phyloP scores from a whole-genome alignment of 2,329 filamentous ascomycete genomes.

The Colletotrichum simmondsii region DNA sequence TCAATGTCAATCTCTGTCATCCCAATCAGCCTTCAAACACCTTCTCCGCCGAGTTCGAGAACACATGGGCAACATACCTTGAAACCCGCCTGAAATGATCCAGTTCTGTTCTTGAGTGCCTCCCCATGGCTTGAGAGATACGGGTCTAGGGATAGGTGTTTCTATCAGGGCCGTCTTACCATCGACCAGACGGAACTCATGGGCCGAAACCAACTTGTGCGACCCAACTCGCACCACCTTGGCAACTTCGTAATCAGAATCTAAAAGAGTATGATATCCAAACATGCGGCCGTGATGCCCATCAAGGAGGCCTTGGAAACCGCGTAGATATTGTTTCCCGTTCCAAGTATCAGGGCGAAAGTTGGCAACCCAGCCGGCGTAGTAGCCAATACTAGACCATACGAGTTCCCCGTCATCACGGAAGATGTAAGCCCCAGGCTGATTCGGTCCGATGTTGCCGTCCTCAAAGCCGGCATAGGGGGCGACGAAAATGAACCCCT shows the following conservation, averaged over 20 bases:
- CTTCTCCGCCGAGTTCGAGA: background rate
- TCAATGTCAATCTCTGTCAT: slow-evolving; percentile 60
- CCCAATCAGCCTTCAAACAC: background rate
- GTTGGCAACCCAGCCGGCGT: slow-evolving; percentile 18
- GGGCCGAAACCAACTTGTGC: slow-evolving; percentile 41
- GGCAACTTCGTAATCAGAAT: slow-evolving; percentile 43
- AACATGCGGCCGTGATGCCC: slow-evolving; percentile 45
- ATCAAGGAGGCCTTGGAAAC: slow-evolving; percentile 35
- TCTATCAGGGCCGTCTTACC: slow-evolving; percentile 53
- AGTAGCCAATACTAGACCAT: slow-evolving; percentile 22
- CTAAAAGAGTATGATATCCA: slow-evolving; percentile 36
- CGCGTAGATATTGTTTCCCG: slow-evolving; percentile 1
- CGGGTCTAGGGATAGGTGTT: slow-evolving; percentile 44
- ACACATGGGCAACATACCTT: slow-evolving; percentile 30
- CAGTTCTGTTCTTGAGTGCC: slow-evolving; percentile 36
- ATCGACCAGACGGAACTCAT: slow-evolving; percentile 53
- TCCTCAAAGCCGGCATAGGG: background rate
- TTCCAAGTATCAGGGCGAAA: slow-evolving; percentile 18
- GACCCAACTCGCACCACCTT: slow-evolving; percentile 39
- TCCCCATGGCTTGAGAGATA: slow-evolving; percentile 38
- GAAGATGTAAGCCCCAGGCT: slow-evolving; percentile 14
- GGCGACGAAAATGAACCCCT: slow-evolving; percentile 8
- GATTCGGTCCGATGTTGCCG: background rate
- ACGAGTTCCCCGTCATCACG: slow-evolving; percentile 21
- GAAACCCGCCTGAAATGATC: slow-evolving; percentile 49